Base-by-base conservation (phyloP, 2,329 filamentous ascomycete genomes). In the Diplodia corticola region DNA sequence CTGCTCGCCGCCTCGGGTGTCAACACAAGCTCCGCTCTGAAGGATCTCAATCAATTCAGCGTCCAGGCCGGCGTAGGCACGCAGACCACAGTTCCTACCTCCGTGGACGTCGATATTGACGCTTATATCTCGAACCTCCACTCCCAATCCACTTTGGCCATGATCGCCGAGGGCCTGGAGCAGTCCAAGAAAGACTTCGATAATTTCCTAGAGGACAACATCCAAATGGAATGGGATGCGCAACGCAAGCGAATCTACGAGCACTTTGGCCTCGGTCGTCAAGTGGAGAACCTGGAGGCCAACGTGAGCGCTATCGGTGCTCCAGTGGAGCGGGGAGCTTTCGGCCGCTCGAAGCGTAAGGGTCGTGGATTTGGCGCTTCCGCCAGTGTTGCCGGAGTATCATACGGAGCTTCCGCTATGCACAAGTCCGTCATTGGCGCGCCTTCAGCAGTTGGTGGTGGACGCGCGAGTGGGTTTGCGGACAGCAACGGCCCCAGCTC, bases 181-280 rank as follows among this genome's bases (percentile, higher is more conserved):
- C 88, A 93, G 73, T 95, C 93, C 4, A 89, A 94, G 68, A 88
- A 89, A 65, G 95, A 98, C 74, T 98, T 99, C 76, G 93, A 99
- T 76, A 86, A 87, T 68, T 98, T 97, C 76, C 84, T 99, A 65
- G 93, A 98, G 76, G 93, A 97, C 73, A 96, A 96, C 74, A 89
- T 98, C 59, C 92, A 93, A 33, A 89, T 96, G 82, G 93, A 98
- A 77, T 98, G 95, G 93, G 93, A 97, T 72, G 89, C 91, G 17
- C 94, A 98, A 80, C 89, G 94, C 69, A 92, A 91, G 78, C 89
- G 89, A 70, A 97, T 99, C 69, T 98, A 97, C 79, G 89, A 97
- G 73, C 95, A 99, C 78, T 98, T 99, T 77, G 95, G 95, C 15
- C 90, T 99, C 17, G 83, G 81, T 50, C 81, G 79, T 69, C 81